Evolutionary conservation across 495 filamentous ascomycete species (phyloP), one percentile per base, ranked within the genome.

Genomic region (Xylaria palmicola): DNA sequence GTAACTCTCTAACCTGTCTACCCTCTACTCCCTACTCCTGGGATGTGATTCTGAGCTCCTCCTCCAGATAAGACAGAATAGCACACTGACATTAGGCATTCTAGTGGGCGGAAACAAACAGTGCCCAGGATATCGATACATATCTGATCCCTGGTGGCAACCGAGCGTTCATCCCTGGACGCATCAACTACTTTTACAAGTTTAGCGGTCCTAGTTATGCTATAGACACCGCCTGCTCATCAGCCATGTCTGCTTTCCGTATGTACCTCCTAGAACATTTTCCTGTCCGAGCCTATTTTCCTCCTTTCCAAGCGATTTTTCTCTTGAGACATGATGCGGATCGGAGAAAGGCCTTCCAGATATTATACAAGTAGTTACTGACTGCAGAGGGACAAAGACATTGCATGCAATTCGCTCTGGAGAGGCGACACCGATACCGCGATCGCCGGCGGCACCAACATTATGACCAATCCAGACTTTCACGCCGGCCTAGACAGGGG

Each of bases 141-240:
- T 92, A 93, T 66, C 89, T 86, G 66, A 90, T 92, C 59, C 86
- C 91, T 0, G 91, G 90, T 37, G 88, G 86, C 41, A 83, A 88
- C 24, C 81, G 89, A 51, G 90, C 90, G 6, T 93, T 95, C 63
- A 53, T 37, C 13, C 79, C 79, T 27, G 75, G 77, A 0, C 75
- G 75, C 0, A 75, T 74, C 37, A 77, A 17, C 63, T 83, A 82
- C 64, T 74, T 71, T 56, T 81, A 78, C 56, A 74, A 78, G 41
- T 74, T 78, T 13, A 60, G 61, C 1, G 78, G 77, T 0, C 74
- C 76, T 3, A 76, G 72, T 20, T 65, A 68, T 26, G 67, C 64
- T 1, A 53, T 81, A 19, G 75, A 82, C 47, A 79, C 79, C 0
- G 81, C 79, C 0, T 84, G 81, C 45, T 81, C 81, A 0, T 76